phyloP scores from a whole-genome alignment of 371 early-diverging fungal genomes.

The Zychaea mexicana region DNA sequence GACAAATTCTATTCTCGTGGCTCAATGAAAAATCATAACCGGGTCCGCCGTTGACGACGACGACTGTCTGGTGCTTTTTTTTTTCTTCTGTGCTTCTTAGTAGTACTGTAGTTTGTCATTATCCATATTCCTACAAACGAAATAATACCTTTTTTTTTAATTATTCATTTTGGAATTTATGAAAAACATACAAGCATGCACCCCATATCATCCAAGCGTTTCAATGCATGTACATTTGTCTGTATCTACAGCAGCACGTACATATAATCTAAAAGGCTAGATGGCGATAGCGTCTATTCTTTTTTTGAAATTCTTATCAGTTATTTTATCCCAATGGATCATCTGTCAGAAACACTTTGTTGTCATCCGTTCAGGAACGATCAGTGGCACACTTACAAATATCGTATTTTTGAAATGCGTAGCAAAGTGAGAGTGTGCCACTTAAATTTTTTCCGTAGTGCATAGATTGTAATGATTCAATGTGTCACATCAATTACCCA shows the following conservation, averaged over 20 bases:
- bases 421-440: neutral
- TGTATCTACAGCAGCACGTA: neutral
- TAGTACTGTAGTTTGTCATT: too few relatives aligned
- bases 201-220: neutral
- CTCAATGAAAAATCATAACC: too few relatives aligned
- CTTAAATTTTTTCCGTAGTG: too few relatives aligned
- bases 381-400: neutral
- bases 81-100: too few relatives aligned
- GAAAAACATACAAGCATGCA: conserved; percentile 2
- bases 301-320: neutral
- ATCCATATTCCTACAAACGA: neutral
- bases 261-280: too few relatives aligned
- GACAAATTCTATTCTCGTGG: conserved; percentile 3
- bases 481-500: neutral
- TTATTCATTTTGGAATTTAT: neutral
- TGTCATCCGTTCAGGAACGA: neutral
- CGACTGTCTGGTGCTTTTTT: too few relatives aligned
- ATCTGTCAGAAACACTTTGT: neutral
- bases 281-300: neutral
- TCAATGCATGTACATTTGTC: neutral
- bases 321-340: too few relatives aligned
- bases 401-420: neutral
- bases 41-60: too few relatives aligned
- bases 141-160: neutral
- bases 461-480: too few relatives aligned